phyloP scores from a whole-genome alignment of 305 asterid species.

The Rubia tinctorum region DNA sequence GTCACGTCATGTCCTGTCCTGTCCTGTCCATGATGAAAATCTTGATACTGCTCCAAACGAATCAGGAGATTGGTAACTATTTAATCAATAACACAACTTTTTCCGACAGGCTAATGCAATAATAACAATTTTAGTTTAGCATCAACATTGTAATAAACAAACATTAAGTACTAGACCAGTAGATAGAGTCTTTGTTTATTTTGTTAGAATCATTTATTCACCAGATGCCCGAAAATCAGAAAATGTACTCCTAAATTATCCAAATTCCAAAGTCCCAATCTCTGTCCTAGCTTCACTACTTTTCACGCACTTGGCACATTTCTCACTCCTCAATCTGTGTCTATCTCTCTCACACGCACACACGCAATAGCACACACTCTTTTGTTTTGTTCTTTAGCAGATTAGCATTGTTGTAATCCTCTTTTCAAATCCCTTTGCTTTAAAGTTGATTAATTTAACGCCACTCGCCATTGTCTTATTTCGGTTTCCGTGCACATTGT shows the following conservation, averaged over 20 bases:
- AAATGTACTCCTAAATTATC: slow-evolving; percentile 1
- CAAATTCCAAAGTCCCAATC: neutral
- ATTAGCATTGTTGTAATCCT: slow-evolving; percentile 26
- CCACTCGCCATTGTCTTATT: slow-evolving; percentile 7
- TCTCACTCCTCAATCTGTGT: slow-evolving; percentile 8
- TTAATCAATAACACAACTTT: neutral
- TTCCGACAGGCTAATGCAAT: neutral
- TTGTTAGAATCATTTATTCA: neutral
- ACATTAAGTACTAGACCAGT: too few species aligned
- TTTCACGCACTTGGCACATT: slow-evolving; percentile 18
- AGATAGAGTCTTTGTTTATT: neutral
- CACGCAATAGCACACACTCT: neutral
- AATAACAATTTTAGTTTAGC: neutral
- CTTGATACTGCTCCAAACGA: neutral
- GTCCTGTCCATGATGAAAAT: too few species aligned
- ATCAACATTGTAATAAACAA: too few species aligned
- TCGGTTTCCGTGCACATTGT: slow-evolving; percentile 16
- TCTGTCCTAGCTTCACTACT: slow-evolving; percentile 14
- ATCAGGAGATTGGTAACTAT: neutral
- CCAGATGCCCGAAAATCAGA: slow-evolving; percentile 5
- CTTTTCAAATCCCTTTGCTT: slow-evolving; percentile 18
- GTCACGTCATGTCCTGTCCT: too few species aligned
- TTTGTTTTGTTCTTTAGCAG: slow-evolving; percentile 35
- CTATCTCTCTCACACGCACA: neutral
- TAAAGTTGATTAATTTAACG: neutral